Evolutionary conservation across 2,329 filamentous ascomycete species (phyloP).

Genomic region (Calonectria henricotiae): DNA sequence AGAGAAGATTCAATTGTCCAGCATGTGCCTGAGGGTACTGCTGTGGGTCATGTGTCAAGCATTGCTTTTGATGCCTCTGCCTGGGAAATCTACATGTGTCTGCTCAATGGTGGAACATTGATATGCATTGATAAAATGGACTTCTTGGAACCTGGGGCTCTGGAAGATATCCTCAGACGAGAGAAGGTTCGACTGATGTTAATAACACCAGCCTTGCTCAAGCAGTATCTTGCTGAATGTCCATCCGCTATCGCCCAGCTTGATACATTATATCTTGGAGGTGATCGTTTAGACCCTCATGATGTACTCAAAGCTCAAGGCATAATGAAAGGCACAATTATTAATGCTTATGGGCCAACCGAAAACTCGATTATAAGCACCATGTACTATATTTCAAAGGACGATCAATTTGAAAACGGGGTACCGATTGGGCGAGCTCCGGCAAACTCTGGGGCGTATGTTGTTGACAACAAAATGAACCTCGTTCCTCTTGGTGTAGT

Average conservation of each 20-base stretch:
- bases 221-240: not conserved
- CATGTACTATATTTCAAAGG: not conserved
- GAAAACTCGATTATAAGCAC: not conserved
- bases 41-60: not conserved
- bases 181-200: not conserved
- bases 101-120: not conserved
- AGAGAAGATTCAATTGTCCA: not conserved
- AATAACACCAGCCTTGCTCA: not conserved
- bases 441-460: not conserved
- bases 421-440: not conserved
- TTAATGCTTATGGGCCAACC: not conserved
- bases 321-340: not conserved
- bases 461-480: not conserved
- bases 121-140: conserved; percentile 1
- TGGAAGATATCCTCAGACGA: not conserved
- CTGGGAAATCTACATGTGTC: not conserved
- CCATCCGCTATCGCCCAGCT: not conserved
- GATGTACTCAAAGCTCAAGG: not conserved
- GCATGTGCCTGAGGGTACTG: not conserved
- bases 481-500: not conserved
- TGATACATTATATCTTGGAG: not conserved
- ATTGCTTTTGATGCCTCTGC: conserved; percentile 1
- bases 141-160: not conserved
- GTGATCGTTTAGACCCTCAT: not conserved
- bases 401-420: not conserved